Base-by-base conservation (phyloP, 768 basidiomycete genomes). In the Rhizopogon roseolus region DNA sequence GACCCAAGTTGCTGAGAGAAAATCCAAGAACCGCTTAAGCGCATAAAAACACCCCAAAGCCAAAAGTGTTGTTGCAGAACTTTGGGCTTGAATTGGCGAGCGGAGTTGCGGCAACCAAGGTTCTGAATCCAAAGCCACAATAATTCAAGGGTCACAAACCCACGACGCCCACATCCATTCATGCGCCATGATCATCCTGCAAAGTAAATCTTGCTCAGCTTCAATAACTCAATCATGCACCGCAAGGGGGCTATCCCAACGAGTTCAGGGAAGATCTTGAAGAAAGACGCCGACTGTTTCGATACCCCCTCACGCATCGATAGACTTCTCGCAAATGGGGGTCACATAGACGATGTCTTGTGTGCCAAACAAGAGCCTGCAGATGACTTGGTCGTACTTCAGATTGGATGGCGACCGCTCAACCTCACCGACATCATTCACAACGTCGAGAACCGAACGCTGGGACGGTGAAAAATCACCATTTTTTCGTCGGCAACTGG, bases 351-450 rank as follows among this genome's bases (percentile, higher is more conserved):
- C 34, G 34, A 36, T 36, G 11, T 36, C 22, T 22, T 22, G 22
- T 56, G 13, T 63, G 13, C 65, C n/a, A 63, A 60, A 5, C 28
- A 50, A 5, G 65, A 60, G 27, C 63, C 61, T 45, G 41, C 50
- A 42, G 44, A 19, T 6, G 13, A 14, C 45, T 46, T 5, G 45
- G 5, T 36, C 14, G 32, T 17, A 48, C 19, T 34, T 48, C 45
- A 48, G 34, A 17, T 48, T 36, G 22, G 14, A 48, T 48, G 19
- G 8, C 13, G 19, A 48, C 45, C 22, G 32, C 19, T 48, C 32
- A 32, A 14, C 45, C 17, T 22, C 32, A 19, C 45, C 32, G 11
- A 22, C 22, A 22, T 3, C 22, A 22, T 36, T 22, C 8, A 48
- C 5, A 34, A 14, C 3, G 27, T 13, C 45, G 22, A 46, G 19